Percentiles rank a stretch among this genome's conserved stretches.
These are phyloP conservation scores for Monosporozyma yasuniensis DNA, from an alignment of 805 yeast genomes.

Conservation along the genomic window DNA sequence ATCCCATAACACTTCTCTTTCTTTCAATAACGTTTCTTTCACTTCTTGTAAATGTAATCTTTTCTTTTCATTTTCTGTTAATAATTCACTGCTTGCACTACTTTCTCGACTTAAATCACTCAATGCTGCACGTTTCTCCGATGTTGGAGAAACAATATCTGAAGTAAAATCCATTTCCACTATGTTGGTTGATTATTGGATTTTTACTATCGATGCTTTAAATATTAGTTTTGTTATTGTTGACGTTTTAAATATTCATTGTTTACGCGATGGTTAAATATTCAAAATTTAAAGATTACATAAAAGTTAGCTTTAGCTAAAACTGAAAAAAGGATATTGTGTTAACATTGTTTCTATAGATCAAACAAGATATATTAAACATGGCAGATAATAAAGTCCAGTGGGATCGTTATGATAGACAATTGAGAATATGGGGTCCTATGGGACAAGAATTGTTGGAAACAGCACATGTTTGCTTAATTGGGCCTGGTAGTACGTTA, in stretches of 20 bases:
- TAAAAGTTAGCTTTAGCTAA: neutral
- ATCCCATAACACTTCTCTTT: slow-evolving; percentile 12
- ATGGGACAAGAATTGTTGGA: slow-evolving; percentile 62
- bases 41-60: slow-evolving; percentile 14
- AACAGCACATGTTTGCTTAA: slow-evolving; percentile 47
- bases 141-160: slow-evolving; percentile 6
- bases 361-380: neutral
- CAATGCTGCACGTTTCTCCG: slow-evolving; percentile 3
- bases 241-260: neutral
- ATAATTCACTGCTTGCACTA: neutral
- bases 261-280: neutral
- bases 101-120: neutral
- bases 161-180: slow-evolving; percentile 21
- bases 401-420: slow-evolving; percentile 66
- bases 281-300: neutral
- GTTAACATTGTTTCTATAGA: too few relatives aligned
- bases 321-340: too few relatives aligned
- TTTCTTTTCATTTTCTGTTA: slow-evolving; percentile 13
- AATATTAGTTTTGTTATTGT: neutral
- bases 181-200: neutral
- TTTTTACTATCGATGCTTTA: too few relatives aligned
- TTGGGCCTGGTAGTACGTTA: slow-evolving; percentile 44
- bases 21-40: slow-evolving; percentile 13
- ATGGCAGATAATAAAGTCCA: neutral
- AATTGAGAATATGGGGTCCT: slow-evolving; percentile 76